Evolutionary conservation across 2,329 filamentous ascomycete genomes (phyloP), one percentile per base, ranked within the genome.

Genomic region (Blumeriella jaapii): DNA sequence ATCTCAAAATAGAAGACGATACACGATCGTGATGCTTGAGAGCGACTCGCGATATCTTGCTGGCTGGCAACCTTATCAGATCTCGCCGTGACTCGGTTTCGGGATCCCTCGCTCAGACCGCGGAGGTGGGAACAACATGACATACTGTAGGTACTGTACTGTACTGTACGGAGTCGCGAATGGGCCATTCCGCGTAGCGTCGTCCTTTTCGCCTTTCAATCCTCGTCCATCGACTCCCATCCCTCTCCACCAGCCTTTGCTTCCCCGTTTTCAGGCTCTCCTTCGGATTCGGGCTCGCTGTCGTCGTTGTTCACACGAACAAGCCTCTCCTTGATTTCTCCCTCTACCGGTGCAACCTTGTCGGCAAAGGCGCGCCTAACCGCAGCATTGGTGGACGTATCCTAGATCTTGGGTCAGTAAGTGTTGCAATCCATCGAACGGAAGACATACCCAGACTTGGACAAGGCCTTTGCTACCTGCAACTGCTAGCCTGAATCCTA

Each of bases 381-480:
- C 16, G 82, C 80, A 10, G 74, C 74, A 57, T 98, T 98, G 38
- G 91, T 98, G 58, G 84, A 79, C 18, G 52, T 54, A 38, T 55
- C 52, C 51, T 54, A 26, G 9, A 17, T 15, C 32, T 30, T 25
- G 13, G 27, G 29, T 48, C 32, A 50, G 41, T 30, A 25, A 29
- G 8, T 30, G 14, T 31, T 23, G 10, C 6, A 20, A 8, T 8
- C 15, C 16, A 25, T 7, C 19, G 23, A 36, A 8, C 15, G 18
- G 23, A 40, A 29, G 13, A 27, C 35, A 74, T 14, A 91, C 95
- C 91, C 91, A 98, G 34, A 98, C 78, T 57, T 93, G 83, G 55
- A 96, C 77, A 22, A 74, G 74, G 29, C 91, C 91, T 64, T 93
- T 93, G 66, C 87, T 96, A 36, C 91, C 91, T 5, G 89, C 91